Evolutionary conservation across 2,329 filamentous ascomycete species (phyloP), one percentile per base, ranked within the genome.

Genomic region (Tolypocladium sp.): DNA sequence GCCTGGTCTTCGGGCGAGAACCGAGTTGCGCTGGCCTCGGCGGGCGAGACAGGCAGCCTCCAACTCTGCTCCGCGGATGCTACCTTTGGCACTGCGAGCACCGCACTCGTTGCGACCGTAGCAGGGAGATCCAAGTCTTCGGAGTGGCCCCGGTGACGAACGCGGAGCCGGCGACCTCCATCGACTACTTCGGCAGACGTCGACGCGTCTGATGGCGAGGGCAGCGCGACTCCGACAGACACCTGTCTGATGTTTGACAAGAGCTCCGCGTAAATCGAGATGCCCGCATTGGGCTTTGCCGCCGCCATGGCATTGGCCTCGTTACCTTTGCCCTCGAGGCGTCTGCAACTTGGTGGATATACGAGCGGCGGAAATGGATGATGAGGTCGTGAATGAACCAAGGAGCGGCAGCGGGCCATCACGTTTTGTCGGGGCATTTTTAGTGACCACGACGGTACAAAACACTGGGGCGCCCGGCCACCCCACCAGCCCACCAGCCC

Each of bases 171-270:
- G 22, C 65, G 67, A 55, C 82, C 79, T 61, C 80, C 73, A 41
- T 75, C 67, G 15, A 77, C 73, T 46, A 86, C 63, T 17, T 71
- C 71, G 33, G 75, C 76, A 53, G 65, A 68, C 25, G 79, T 83
- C n/a, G 71, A 72, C 30, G 71, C 59, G 57, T 77, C 73, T 53
- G 70, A 70, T 5, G 76, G 71, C 15, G 77, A 75, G 3, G 76
- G 72, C 1, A 87, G 72, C 3, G 78, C 76, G 8, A 78, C 82
- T 56, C 78, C 80, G 27, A 88, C 72, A 5, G 85, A 86, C 44
- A 89, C 76, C 67, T 87, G 84, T 49, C 81, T 78, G 63, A 89
- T 86, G 61, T 88, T 87, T 35, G 80, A 75, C 3, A 89, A 78
- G 1, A 88, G 77, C 71, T 89, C 86, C 6, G 85, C 85, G 67